Percentiles rank a stretch among this genome's conserved stretches.
These are phyloP conservation scores for Scleroderma bovista DNA, from an alignment of 768 basidiomycete genomes.

Conservation along the genomic window DNA sequence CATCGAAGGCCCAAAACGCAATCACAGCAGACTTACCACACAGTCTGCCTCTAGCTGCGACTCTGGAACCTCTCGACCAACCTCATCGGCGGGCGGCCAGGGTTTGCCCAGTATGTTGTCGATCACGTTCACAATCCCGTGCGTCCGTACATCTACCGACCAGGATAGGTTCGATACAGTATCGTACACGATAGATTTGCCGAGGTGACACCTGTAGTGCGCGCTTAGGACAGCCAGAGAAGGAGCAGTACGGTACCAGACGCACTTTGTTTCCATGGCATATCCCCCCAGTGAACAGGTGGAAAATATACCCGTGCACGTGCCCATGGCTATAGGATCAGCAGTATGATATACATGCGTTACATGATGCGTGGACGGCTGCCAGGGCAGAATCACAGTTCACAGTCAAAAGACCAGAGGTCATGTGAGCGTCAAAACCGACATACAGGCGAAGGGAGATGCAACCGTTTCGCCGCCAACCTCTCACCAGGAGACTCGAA, in stretches of 20 bases:
- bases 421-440: background rate
- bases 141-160: conserved; percentile 77
- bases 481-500: conserved; percentile 90
- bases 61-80: conserved; percentile 59
- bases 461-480: conserved; percentile 72
- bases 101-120: conserved; percentile 64
- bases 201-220: conserved; percentile 69
- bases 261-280: conserved; percentile 73
- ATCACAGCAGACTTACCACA: conserved; percentile 44
- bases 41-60: conserved; percentile 57
- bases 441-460: conserved; percentile 78
- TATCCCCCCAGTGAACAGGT: conserved; percentile 86
- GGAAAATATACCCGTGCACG: conserved; percentile 75
- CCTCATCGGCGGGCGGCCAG: conserved; percentile 62
- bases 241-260: background rate
- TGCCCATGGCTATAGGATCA: conserved; percentile 90
- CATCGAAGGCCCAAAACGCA: too few species aligned
- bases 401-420: background rate
- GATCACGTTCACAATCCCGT: conserved; percentile 75
- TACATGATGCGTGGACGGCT: conserved; percentile 74
- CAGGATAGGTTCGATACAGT: conserved; percentile 84
- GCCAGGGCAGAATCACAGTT: too few species aligned
- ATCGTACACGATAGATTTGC: conserved; percentile 84
- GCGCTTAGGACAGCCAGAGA: background rate
- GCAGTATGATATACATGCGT: conserved; percentile 94